Evolutionary conservation across 106 monocot genomes (phyloP), one percentile per base, ranked within the genome.

Genomic region (Apostasia ramifera): DNA sequence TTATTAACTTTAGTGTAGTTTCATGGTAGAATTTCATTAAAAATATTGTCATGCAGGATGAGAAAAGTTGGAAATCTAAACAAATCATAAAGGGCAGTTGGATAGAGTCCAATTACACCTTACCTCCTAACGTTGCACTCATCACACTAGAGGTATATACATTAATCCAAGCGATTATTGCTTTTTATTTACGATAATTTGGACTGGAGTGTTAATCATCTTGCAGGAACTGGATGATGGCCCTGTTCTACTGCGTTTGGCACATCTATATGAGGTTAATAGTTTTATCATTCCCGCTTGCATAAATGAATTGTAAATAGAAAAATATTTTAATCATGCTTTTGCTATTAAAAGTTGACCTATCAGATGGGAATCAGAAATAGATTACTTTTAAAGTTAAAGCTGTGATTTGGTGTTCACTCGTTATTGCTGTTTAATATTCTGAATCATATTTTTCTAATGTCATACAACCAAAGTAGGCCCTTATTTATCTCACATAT

Each of bases 81-180:
- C 75, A 77, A 70, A 53, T 79, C 2, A 39, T 66, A 40, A 73
- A 74, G 56, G 69, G 61, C 43, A 75, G 80, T 40, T 56, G 54
- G 26, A 85, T 92, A 83, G 85, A 81, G 40, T 72, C 59, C 66
- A 59, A 44, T 76, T 92, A 92, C 50, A 81, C 56, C 57, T 79
- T 92, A 49, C 92, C 92, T 55, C 81, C 84, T 44, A 91, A 91
- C 80, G 83, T 91, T 75, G 91, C 87, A 62, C 66, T 91, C 13
- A 80, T 87, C 69, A 87, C 91, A 53, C 79, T 87, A 60, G 79
- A 91, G 91, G 91, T 91, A 70, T 59, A 43, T 8, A 43, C 61
- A 63, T 61, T 14, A 62, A 53, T 14, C 53, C 40, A 39, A 1
- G n/a, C 5, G 10, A 46, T 2, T 46, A 26, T 26, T 26, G 26